Conservation (phyloP, 2,329 filamentous ascomycete species). For the Fonsecaea monophora region DNA sequence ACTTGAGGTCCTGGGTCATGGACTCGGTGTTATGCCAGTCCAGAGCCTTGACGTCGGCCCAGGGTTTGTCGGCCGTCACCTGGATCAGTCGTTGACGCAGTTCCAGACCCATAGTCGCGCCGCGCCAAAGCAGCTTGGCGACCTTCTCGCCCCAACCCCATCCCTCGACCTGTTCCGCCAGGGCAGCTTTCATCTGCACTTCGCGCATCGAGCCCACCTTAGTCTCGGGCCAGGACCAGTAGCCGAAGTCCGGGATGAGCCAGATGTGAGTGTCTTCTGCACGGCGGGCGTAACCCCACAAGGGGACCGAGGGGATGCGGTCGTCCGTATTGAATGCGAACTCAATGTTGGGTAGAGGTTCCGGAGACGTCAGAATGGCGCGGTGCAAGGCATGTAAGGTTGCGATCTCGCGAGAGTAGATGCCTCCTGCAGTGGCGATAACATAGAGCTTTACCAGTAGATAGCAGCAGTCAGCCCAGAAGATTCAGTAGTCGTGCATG, state of each 20-base stretch:
- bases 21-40: slow-evolving; percentile 52
- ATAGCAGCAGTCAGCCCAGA: slow-evolving; percentile 6
- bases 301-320: slow-evolving; percentile 43
- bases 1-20: slow-evolving; percentile 52
- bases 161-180: slow-evolving; percentile 27
- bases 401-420: slow-evolving; percentile 46
- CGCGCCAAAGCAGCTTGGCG: slow-evolving; percentile 58
- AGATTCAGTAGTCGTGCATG: neutral
- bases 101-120: slow-evolving; percentile 49
- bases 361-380: slow-evolving; percentile 52
- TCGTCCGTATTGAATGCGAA: slow-evolving; percentile 59
- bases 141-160: slow-evolving; percentile 46
- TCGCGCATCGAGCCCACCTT: slow-evolving; percentile 54
- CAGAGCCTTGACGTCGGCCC: slow-evolving; percentile 55
- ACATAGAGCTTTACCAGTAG: slow-evolving; percentile 44
- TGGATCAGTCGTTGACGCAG: slow-evolving; percentile 51
- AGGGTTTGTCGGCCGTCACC: slow-evolving; percentile 49
- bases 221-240: slow-evolving; percentile 61
- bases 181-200: slow-evolving; percentile 43
- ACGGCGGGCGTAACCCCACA: slow-evolving; percentile 55
- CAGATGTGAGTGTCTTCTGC: slow-evolving; percentile 52
- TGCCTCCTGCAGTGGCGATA: slow-evolving; percentile 44
- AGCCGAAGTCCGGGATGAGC: slow-evolving; percentile 63
- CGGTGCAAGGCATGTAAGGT: slow-evolving; percentile 58
- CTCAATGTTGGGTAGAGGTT: slow-evolving; percentile 56